Evolutionary conservation across 2,329 filamentous ascomycete genomes (phyloP).

Genomic region (Pestalotiopsis sp.): DNA sequence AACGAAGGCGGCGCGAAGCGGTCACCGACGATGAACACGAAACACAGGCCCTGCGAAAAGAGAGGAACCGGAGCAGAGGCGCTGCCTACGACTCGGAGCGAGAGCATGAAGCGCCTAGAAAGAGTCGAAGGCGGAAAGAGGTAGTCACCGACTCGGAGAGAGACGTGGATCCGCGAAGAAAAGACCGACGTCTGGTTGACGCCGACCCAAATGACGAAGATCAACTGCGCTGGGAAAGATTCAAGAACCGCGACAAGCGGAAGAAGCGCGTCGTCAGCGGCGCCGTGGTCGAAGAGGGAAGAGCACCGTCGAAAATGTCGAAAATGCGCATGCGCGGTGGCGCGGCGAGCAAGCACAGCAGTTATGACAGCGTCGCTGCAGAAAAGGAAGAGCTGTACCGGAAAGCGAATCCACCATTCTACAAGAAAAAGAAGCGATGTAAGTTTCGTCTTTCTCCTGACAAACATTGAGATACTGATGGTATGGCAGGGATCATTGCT

Average conservation of each 20-base stretch:
- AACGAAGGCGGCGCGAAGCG: slow-evolving; percentile 19
- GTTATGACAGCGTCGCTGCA: slow-evolving; percentile 48
- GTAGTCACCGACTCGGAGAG: slow-evolving; percentile 19
- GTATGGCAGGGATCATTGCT: slow-evolving; percentile 54
- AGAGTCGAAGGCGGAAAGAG: slow-evolving; percentile 20
- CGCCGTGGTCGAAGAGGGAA: slow-evolving; percentile 69
- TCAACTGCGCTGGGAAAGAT: slow-evolving; percentile 30
- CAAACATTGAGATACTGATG: slow-evolving; percentile 25
- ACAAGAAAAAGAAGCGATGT: slow-evolving; percentile 65
- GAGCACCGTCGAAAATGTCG: slow-evolving; percentile 39
- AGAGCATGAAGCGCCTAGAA: slow-evolving; percentile 22
- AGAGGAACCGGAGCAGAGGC: slow-evolving; percentile 15
- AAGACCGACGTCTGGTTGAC: slow-evolving; percentile 21
- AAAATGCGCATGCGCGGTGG: slow-evolving; percentile 46
- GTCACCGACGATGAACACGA: slow-evolving; percentile 26
- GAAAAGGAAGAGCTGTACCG: slow-evolving; percentile 48
- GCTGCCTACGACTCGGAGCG: slow-evolving; percentile 17
- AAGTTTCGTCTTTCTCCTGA: slow-evolving; percentile 31
- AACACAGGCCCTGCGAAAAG: slow-evolving; percentile 20
- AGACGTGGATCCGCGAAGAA: slow-evolving; percentile 19
- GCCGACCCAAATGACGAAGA: slow-evolving; percentile 26
- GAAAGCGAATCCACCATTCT: slow-evolving; percentile 43
- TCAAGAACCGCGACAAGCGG: slow-evolving; percentile 39
- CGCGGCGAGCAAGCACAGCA: slow-evolving; percentile 35
- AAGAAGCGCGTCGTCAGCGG: slow-evolving; percentile 70